Evolutionary conservation across 306 rosid species (phyloP).

Genomic region (Parietaria judaica): DNA sequence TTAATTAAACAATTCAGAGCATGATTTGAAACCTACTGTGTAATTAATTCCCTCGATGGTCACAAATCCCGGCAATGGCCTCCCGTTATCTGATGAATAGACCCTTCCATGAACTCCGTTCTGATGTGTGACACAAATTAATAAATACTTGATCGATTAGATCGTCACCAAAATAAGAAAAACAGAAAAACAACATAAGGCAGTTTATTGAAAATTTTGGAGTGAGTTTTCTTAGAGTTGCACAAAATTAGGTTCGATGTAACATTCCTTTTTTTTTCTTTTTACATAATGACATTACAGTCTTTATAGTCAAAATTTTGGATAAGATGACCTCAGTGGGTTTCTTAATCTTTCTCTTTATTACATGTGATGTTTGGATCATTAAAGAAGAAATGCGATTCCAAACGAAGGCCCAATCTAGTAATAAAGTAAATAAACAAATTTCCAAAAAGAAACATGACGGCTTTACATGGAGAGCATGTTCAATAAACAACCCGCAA

Average conservation of each 20-base stretch:
- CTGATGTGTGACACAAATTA: slow-evolving; percentile 36
- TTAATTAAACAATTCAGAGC: background rate
- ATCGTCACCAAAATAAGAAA: slow-evolving; percentile 9
- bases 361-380: no score
- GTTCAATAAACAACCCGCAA: slow-evolving; percentile 14
- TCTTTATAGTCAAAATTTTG: no score
- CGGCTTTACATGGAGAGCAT: slow-evolving; percentile 1
- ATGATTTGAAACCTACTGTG: slow-evolving; percentile 31
- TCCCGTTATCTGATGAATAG: slow-evolving; percentile 68
- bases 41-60: slow-evolving; percentile 62
- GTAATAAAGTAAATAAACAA: background rate
- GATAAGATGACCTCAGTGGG: no score
- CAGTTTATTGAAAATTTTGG: no score
- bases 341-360: no score
- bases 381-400: no score
- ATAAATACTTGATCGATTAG: background rate
- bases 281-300: no score
- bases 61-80: slow-evolving; percentile 61
- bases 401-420: no score
- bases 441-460: background rate
- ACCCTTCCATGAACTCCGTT: slow-evolving; percentile 86
- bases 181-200: background rate
- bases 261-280: no score
- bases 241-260: no score
- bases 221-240: no score